Percentiles rank a stretch among this genome's conserved stretches.
Conservation (phyloP, 768 basidiomycete genomes). For the Amanita exitialis region DNA sequence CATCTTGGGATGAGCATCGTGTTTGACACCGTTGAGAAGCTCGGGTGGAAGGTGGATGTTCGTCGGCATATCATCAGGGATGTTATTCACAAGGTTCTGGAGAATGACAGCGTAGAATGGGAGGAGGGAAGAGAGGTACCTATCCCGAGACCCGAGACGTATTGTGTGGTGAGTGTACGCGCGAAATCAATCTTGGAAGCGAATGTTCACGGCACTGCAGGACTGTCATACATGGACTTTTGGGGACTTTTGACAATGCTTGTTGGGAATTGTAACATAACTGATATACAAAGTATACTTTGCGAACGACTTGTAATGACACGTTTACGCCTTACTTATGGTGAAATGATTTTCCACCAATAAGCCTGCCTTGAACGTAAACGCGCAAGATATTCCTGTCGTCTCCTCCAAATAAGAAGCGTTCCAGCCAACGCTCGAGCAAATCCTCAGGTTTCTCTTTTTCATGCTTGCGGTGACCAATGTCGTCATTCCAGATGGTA, state of each 20-base stretch:
- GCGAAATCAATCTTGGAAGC: neutral
- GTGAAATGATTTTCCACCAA: conserved; percentile 53
- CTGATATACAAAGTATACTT: no score
- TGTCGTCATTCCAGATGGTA: conserved; percentile 29
- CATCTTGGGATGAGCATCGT: conserved; percentile 84
- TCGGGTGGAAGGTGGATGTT: conserved; percentile 77
- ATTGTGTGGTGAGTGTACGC: conserved; percentile 44
- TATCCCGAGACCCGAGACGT: conserved; percentile 43
- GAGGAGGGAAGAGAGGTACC: conserved; percentile 42
- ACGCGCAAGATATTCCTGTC: conserved; percentile 76
- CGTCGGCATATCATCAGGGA: conserved; percentile 66
- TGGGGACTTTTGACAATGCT: conserved; percentile 28
- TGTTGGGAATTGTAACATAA: neutral
- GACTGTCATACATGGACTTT: conserved; percentile 80
- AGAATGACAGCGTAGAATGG: conserved; percentile 42
- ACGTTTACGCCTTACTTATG: neutral
- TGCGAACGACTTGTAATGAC: neutral
- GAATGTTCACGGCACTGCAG: conserved; percentile 21
- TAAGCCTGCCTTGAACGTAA: conserved; percentile 70
- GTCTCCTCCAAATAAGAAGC: conserved; percentile 82
- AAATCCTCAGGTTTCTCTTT: conserved; percentile 20
- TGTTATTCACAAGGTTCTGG: conserved; percentile 55
- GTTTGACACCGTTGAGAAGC: conserved; percentile 78
- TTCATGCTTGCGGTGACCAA: conserved; percentile 8
- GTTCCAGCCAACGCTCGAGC: conserved; percentile 60